Evolutionary conservation across 805 yeast genomes (phyloP), one percentile per base, ranked within the genome.

Genomic region (Barnettozyma vustinii): DNA sequence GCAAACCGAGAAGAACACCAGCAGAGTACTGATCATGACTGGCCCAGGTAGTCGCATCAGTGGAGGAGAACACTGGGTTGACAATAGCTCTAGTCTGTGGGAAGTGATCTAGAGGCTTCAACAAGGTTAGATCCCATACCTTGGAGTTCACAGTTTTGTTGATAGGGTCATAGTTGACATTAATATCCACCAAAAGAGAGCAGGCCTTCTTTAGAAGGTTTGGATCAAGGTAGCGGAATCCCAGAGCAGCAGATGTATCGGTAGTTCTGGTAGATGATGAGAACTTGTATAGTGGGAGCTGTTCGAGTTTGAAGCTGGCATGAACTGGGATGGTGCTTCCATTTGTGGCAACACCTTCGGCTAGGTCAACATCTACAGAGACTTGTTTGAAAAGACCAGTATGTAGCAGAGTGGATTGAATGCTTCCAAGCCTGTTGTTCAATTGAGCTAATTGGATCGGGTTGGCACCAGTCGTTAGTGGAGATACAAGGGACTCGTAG

Each of bases 191-290:
- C 13, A 73, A 62, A 25, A 81, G 60, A 2, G 69, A 64, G 58
- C 81, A 85, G 0, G 84, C 85, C 36, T 79, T 77, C 10, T 86
- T 86, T 42, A 80, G 69, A 5, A 73, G 63, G 59, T 83, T 83
- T 52, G 69, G 67, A 52, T 74, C 70, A 2, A 65, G 54, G 52
- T 69, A 71, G 42, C 64, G 62, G 23, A 67, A 48, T 18, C 64
- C 66, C 30, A 67, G 49, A 7, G 69, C 53, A 23, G 72, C 65
- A 16, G 70, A 69, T 21, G 61, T 58, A 35, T 66, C 69, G 8
- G 65, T 57, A 33, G 69, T 67, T 9, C 62, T 55, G 9, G 74
- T 64, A 25, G 70, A 69, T 1, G 59, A 59, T n/a, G 56, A 63
- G 46, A 55, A 63, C 50, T 51, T 62, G 56, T 55, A 68, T 15